Conservation (phyloP, 2,329 filamentous ascomycete species). For the Hymenotorrendiella dingleyae region DNA sequence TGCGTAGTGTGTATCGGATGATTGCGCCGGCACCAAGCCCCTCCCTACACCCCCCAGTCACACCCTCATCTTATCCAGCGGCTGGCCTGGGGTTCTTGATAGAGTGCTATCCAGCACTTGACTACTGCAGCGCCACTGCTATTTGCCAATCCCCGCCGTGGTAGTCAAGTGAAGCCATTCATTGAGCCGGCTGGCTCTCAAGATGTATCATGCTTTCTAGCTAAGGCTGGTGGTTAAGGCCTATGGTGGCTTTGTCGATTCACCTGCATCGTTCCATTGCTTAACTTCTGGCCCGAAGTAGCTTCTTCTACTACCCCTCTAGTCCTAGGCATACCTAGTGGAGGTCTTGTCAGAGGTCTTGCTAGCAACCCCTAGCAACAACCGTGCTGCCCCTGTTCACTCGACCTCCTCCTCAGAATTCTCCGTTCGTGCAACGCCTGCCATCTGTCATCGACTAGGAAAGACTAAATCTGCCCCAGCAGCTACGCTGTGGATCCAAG, state of each 20-base stretch:
- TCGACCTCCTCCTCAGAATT: slow-evolving; percentile 18
- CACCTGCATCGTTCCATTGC: slow-evolving; percentile 14
- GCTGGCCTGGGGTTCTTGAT: slow-evolving; percentile 25
- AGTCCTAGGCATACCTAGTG: slow-evolving; percentile 15
- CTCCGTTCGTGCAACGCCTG: slow-evolving; percentile 17
- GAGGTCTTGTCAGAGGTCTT: slow-evolving; percentile 17
- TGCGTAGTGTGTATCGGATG: slow-evolving; percentile 30
- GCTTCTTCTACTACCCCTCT: slow-evolving; percentile 6
- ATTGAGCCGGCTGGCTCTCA: slow-evolving; percentile 27
- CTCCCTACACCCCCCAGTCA: slow-evolving; percentile 20
- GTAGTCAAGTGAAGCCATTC: slow-evolving; percentile 18
- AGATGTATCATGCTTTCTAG: slow-evolving; percentile 2
- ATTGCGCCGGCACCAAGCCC: slow-evolving; percentile 26
- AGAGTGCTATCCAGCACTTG: slow-evolving; percentile 22
- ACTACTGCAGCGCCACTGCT: slow-evolving; percentile 19
- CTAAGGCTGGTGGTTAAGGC: too few relatives aligned
- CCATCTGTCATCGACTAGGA: too few relatives aligned
- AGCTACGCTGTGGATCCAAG: slow-evolving; percentile 7
- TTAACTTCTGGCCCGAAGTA: slow-evolving; percentile 6
- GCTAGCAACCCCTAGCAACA: slow-evolving; percentile 14
- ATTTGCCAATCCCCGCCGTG: slow-evolving; percentile 25
- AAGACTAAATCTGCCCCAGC: slow-evolving; percentile 16
- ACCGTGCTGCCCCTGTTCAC: slow-evolving; percentile 26
- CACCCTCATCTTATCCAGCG: slow-evolving; percentile 27
- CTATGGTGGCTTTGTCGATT: slow-evolving; percentile 4